Evolutionary conservation across 163 green algal genomes (phyloP).

Genomic region (Chlorella variabilis): DNA sequence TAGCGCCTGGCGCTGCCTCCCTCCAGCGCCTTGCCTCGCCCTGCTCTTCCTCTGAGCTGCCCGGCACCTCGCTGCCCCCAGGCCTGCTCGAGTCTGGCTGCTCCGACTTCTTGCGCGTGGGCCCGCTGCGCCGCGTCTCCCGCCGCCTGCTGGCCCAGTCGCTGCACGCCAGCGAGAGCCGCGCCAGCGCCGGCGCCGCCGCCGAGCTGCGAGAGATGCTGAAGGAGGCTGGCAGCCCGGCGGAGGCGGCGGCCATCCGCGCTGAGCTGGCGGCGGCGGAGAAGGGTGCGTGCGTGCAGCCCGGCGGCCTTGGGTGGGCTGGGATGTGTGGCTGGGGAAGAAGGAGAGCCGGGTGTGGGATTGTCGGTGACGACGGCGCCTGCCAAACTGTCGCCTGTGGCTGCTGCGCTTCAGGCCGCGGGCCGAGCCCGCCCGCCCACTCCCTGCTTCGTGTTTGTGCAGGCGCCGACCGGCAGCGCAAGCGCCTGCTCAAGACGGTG

Average conservation of each 20-base stretch:
- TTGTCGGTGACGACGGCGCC: too few relatives aligned
- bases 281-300: slow-evolving; percentile 25
- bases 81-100: slow-evolving; percentile 40
- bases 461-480: slow-evolving; percentile 72
- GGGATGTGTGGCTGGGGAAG: too few relatives aligned
- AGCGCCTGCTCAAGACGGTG: slow-evolving; percentile 64
- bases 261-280: slow-evolving; percentile 69
- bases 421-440: too few relatives aligned
- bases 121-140: slow-evolving; percentile 79
- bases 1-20: too few relatives aligned
- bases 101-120: slow-evolving; percentile 85
- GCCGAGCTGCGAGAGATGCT: slow-evolving; percentile 77
- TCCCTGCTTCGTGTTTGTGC: neutral
- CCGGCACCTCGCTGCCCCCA: neutral
- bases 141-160: slow-evolving; percentile 74
- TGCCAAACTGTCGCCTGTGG: too few relatives aligned
- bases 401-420: too few relatives aligned
- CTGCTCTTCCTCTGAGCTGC: neutral
- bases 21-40: too few relatives aligned
- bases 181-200: slow-evolving; percentile 47
- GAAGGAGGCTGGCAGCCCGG: slow-evolving; percentile 30
- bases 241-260: slow-evolving; percentile 45
- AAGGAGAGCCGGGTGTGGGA: too few relatives aligned
- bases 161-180: slow-evolving; percentile 67
- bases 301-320: too few relatives aligned